Evolutionary conservation across 208 protist genomes (phyloP).

Genomic region (Leishmania lainsoni): DNA sequence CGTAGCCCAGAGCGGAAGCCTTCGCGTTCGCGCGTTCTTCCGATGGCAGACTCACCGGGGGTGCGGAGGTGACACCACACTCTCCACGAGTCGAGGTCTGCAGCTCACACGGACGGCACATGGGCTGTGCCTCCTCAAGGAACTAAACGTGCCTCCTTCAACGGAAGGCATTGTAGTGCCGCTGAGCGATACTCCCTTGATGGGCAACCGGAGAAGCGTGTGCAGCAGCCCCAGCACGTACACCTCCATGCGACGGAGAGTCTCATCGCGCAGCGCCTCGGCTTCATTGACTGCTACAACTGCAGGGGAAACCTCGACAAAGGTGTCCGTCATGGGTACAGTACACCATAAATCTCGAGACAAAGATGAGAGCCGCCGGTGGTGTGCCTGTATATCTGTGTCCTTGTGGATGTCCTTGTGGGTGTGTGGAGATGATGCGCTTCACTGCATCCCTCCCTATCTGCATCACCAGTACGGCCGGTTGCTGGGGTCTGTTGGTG

Average conservation of each 20-base stretch:
- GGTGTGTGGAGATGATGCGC: not conserved
- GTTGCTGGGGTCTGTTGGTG: not conserved
- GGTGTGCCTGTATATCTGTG: not conserved
- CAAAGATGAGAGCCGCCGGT: not conserved
- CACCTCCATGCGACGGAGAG: constrained; percentile 70
- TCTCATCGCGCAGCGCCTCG: constrained; percentile 41
- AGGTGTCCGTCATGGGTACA: constrained; percentile 19
- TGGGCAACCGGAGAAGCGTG: not conserved
- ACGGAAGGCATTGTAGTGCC: not conserved
- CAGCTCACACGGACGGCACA: not conserved
- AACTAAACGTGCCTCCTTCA: not conserved
- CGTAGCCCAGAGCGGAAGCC: not conserved
- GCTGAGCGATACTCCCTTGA: not conserved
- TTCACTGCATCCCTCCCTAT: not conserved
- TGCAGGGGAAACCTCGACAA: constrained; percentile 22
- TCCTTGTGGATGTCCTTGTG: constrained; percentile 8
- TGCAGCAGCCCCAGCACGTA: constrained; percentile 41
- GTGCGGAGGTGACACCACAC: not conserved
- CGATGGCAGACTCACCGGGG: not conserved
- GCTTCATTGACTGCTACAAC: constrained; percentile 14
- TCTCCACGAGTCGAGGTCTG: not conserved
- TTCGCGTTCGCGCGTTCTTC: not conserved
- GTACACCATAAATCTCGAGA: not conserved
- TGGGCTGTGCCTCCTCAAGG: not conserved
- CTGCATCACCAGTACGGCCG: not conserved